These are phyloP conservation scores for Aphanomyces euteiches DNA, from an alignment of 352 stramenopile species.

Conservation along the genomic window DNA sequence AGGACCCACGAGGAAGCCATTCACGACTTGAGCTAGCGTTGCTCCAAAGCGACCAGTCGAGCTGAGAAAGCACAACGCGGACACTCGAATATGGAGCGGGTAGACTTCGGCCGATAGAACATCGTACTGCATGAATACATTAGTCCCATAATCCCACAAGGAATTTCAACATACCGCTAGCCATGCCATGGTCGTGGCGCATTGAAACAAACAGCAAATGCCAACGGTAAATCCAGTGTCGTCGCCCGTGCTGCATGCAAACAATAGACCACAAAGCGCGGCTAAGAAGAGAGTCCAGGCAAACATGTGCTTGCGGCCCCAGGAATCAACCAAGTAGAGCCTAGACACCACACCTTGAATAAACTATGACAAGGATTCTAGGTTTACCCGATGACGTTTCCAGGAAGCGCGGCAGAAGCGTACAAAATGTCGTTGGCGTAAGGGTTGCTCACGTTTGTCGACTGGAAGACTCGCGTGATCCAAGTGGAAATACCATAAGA, in stretches of 20 bases:
- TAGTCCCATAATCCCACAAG: not conserved
- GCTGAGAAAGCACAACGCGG: constrained; percentile 86
- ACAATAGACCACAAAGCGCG: constrained; percentile 59
- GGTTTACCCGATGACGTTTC: constrained; percentile 79
- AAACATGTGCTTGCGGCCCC: constrained; percentile 67
- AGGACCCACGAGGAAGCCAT: constrained; percentile 76
- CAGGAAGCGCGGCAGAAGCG: constrained; percentile 84
- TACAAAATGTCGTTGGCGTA: constrained; percentile 92
- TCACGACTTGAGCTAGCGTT: constrained; percentile 88
- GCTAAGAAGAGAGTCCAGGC: constrained; percentile 67
- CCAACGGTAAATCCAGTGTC: constrained; percentile 73
- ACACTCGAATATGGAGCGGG: constrained; percentile 83
- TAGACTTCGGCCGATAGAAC: constrained; percentile 89
- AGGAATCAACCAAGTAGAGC: constrained; percentile 65
- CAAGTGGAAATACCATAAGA: constrained; percentile 92
- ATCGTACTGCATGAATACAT: constrained; percentile 55
- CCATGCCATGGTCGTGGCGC: constrained; percentile 84
- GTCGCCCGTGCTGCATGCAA: constrained; percentile 69
- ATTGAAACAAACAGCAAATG: constrained; percentile 88
- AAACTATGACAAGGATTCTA: not conserved
- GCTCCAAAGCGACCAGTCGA: constrained; percentile 82
- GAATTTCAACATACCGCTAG: constrained; percentile 57
- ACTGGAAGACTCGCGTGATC: constrained; percentile 91
- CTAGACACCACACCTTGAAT: constrained; percentile 32
- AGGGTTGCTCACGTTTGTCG: constrained; percentile 73